Base-by-base conservation (phyloP, 345 rosid species). In the Arabidopsis arenosa region DNA sequence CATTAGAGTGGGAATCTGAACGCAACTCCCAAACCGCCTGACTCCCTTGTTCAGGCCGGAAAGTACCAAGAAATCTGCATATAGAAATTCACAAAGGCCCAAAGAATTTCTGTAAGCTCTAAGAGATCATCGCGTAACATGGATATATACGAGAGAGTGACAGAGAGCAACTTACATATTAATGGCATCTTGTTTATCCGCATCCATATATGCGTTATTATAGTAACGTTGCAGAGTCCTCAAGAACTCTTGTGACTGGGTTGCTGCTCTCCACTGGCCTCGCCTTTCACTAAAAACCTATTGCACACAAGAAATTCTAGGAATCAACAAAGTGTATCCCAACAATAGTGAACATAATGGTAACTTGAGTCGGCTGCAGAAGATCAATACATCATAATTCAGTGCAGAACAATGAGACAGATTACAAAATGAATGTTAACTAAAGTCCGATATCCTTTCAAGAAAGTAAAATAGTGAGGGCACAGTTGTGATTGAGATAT, bases 241-340 rank as follows among this genome's bases (percentile, higher is more conserved):
- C 80, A 95, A 92, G 82, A 95, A 95, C 84, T 95, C 99, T 80
- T 93, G 98, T 48, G 99, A 95, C 85, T 95, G 99, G 44, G 90
- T 90, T 75, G 99, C 94, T 17, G 99, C 97, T 84, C 75, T 95
- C 99, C 98, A 95, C 83, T 95, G 98, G 65, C 99, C 99, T 73
- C 98, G 84, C 81, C 90, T 90, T 85, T 86, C 86, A 57, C 91
- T 88, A 78, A 95, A 95, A 83, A 95, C 89, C 99, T 95, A 77
- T 66, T 81, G 12, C 72, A 30, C 69, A 28, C 73, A 72, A 68
- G n/a, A 78, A 59, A 35, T 49, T 59, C 40, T 57, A 59, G 79
- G 30, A 59, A 49, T 64, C 52, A 78, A 74, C 35, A 56, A 55
- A 43, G 47, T 15, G 48, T 53, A 62, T 63, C 75, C 32, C 47